Evolutionary conservation across 75 land plant genomes (phyloP).

Genomic region (Isoetes taiwanensis): DNA sequence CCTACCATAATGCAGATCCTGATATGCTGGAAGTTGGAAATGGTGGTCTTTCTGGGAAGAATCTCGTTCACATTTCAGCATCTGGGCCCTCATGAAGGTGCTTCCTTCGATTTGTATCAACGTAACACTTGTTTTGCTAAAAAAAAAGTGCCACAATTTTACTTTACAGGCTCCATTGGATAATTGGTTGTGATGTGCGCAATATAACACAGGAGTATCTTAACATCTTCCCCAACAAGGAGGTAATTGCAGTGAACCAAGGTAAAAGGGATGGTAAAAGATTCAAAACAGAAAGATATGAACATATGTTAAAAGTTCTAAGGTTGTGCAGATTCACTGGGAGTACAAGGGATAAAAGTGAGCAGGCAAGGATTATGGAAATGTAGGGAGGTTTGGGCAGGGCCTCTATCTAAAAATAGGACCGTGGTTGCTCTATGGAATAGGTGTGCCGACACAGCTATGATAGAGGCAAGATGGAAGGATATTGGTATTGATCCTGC

Average conservation of each 20-base stretch:
- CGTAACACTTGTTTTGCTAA: no score
- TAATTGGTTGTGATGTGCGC: constrained; percentile 74
- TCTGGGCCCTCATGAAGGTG: constrained; percentile 86
- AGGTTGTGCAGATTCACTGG: constrained; percentile 52
- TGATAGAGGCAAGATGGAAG: constrained; percentile 46
- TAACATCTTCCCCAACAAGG: constrained; percentile 41
- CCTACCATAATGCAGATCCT: constrained; percentile 40
- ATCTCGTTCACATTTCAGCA: constrained; percentile 66
- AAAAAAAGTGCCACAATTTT: no score
- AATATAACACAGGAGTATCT: constrained; percentile 26
- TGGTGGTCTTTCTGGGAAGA: constrained; percentile 72
- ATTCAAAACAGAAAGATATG: no score
- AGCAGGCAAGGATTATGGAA: no score
- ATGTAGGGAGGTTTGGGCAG: constrained; percentile 88
- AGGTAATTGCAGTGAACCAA: constrained; percentile 77
- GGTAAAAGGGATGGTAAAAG: no score
- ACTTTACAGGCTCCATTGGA: constrained; percentile 77
- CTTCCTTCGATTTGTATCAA: no score
- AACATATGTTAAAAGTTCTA: no score
- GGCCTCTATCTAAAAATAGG: constrained; percentile 57
- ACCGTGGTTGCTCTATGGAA: constrained; percentile 69
- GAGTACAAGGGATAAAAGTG: constrained; percentile 82
- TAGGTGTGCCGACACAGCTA: constrained; percentile 33
- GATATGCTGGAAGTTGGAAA: constrained; percentile 93
- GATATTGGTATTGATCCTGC: constrained; percentile 42